Conservation (phyloP, 371 early-diverging fungal species). For the Coemansia sp. region DNA sequence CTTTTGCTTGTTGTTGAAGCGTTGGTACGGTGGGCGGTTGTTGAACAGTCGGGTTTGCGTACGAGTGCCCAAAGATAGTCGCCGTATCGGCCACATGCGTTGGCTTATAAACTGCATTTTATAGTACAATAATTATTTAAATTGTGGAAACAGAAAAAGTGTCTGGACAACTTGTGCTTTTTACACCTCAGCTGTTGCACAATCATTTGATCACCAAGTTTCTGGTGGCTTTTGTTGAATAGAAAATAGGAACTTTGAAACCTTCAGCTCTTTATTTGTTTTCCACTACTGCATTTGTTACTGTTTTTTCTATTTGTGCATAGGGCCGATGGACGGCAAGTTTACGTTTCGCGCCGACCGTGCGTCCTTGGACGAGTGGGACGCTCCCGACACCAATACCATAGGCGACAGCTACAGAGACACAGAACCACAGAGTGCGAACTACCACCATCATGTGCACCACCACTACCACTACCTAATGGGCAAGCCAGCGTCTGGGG, state of each 20-base stretch:
- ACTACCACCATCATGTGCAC: slow-evolving; percentile 31
- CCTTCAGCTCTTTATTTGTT: no score
- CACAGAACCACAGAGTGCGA: not conserved
- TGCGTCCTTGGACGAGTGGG: slow-evolving; percentile 5
- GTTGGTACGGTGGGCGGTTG: not conserved
- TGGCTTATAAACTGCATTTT: no score
- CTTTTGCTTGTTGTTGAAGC: not conserved
- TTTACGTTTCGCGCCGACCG: slow-evolving; percentile 14
- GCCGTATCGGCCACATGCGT: not conserved
- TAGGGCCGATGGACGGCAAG: not conserved
- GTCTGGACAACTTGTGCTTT: no score
- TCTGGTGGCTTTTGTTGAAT: no score
- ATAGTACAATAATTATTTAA: not conserved
- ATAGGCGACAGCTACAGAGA: slow-evolving; percentile 2
- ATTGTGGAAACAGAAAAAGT: no score
- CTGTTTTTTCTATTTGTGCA: not conserved
- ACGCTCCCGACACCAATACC: slow-evolving; percentile 19
- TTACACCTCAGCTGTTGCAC: no score
- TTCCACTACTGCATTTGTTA: no score
- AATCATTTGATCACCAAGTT: no score
- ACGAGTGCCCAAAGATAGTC: not conserved
- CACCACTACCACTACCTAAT: slow-evolving; percentile 31
- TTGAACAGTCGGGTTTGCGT: not conserved
- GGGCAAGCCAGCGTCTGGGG: slow-evolving; percentile 1
- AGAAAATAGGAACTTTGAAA: no score